A percentile compares a stretch with the other conserved stretches of the same genome.
These are phyloP conservation scores for Metarhizium humberi DNA, from an alignment of 2,329 filamentous ascomycete genomes.

Conservation along the genomic window DNA sequence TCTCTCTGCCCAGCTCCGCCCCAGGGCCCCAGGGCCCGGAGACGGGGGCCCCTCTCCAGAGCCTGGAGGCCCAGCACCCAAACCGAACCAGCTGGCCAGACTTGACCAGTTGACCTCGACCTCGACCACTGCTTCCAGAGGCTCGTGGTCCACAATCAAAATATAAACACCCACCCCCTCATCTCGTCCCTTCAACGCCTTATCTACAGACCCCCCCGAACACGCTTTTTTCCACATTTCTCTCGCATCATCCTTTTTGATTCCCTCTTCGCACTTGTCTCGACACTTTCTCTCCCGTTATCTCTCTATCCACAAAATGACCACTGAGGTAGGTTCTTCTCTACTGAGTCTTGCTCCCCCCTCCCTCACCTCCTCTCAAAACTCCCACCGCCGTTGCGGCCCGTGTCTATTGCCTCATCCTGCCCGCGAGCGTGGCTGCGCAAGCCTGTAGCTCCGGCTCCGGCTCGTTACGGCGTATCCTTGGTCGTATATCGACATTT, in stretches of 20 bases:
- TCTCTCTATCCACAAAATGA: constrained; percentile 15
- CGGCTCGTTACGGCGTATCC: background rate
- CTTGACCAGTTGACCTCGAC: too few relatives aligned
- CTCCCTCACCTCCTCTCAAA: constrained; percentile 6
- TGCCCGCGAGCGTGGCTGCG: background rate
- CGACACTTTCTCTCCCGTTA: background rate
- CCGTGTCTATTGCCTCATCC: background rate
- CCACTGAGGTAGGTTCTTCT: constrained; percentile 23
- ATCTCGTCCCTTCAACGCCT: constrained; percentile 16
- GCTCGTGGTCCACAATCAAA: constrained; percentile 19
- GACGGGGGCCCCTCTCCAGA: too few relatives aligned
- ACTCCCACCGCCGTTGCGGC: constrained; percentile 1
- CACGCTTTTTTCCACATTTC: constrained; percentile 13
- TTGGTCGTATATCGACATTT: background rate
- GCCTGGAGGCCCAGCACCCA: too few relatives aligned
- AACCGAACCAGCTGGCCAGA: too few relatives aligned
- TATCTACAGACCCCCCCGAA: constrained; percentile 10
- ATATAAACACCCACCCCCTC: constrained; percentile 21
- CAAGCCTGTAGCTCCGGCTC: background rate
- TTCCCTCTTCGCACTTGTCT: background rate
- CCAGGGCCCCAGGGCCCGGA: background rate
- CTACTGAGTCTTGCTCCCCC: background rate
- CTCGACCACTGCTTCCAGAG: constrained; percentile 3
- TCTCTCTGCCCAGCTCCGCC: constrained; percentile 2
- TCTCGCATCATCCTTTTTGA: constrained; percentile 11